Evolutionary conservation across 352 stramenopile genomes (phyloP), one percentile per base, ranked within the genome.

Genomic region (Sclerospora graminicola): DNA sequence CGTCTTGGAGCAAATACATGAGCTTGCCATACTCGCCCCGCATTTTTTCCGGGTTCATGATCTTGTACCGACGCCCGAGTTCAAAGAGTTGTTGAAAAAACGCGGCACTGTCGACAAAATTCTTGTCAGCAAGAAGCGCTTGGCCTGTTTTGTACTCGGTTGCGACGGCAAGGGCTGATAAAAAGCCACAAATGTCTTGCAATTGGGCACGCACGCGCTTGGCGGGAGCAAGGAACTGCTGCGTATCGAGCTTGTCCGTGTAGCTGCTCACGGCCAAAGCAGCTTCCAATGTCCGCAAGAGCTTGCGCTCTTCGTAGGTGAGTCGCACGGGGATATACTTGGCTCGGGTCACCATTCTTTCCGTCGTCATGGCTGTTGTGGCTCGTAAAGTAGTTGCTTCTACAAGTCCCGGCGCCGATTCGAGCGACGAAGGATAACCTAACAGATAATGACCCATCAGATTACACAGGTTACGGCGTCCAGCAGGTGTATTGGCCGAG

Each of bases 1-100:
- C 84, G 54, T 97, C 89, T 63, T 96, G 86, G 33, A 97, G 51
- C 18, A 97, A 49, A 53, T 96, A 96, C 63, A 97, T 92, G 43
- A 98, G 79, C 72, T 97, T 97, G 48, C 93, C 94, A 60, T 98
- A 98, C 51, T 97, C 90, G 31, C 84, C 86, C 16, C 94, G 79
- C 91, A 98, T 97, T 60, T 97, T 97, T 68, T 98, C 94, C 5
- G 94, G 94, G 69, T 98, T 98, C 89, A 98, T 97, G 51, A 98
- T 97, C 70, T 98, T 98, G 70, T 98, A 97, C 26, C 94, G 77
- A 30, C 94, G 69, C 8, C 84, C 90, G 13, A 98, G 67, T 63
- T 98, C 94, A 51, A 98, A 97, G 29, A 90, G 70, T 39, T 89
- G 77, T 34, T 89, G 84, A 44, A 95, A 96, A 20, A 97, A 93